Evolutionary conservation across 768 basidiomycete species (phyloP), one percentile per base, ranked within the genome.

Genomic region (Boletus sp.): DNA sequence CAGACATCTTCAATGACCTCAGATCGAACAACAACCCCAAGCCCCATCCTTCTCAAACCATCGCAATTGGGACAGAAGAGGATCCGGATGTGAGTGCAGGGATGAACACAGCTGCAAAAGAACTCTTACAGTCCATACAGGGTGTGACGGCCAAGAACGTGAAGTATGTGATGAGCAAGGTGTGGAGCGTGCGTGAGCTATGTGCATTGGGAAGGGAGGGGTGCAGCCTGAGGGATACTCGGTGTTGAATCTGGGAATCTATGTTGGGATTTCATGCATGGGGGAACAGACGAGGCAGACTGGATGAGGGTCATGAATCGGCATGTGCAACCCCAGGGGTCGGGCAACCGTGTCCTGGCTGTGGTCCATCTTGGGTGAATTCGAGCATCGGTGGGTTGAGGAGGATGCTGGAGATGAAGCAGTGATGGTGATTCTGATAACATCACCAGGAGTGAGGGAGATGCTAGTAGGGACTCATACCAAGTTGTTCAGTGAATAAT

Each of bases 1-100:
- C 92, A 0, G 89, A 94, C 56, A 94, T 98, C 54, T 95, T 98
- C 78, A 84, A 83, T 46, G 97, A 98, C 67, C 85, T 99, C 35
- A 99, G 98, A 67, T 58, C 74, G 33, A n/a, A n/a, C n/a, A 86
- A 88, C 63, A 82, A 83, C 46, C 73, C 83, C 0, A 93, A 99
- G 68, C 97, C 97, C 0, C 89, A 96, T 59, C 81, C 86, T 9
- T 66, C 76, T 15, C 82, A 82, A 41, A 94, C 97, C 0, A 83
- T 94, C 40, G 73, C 85, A 3, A 78, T 94, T 18, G 97, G 96
- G 8, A 86, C 89, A 0, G 92, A 90, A 46, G 89, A 87, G 42
- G 89, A 87, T 51, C 78, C 82, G 0, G 81, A 86, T 3, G 79
- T 74, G 0, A 89, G 86, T 0, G 83, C 81, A 3, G 89, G 86